phyloP scores from a whole-genome alignment of 2,329 filamentous ascomycete genomes.

The Tolypocladium pustulatum region DNA sequence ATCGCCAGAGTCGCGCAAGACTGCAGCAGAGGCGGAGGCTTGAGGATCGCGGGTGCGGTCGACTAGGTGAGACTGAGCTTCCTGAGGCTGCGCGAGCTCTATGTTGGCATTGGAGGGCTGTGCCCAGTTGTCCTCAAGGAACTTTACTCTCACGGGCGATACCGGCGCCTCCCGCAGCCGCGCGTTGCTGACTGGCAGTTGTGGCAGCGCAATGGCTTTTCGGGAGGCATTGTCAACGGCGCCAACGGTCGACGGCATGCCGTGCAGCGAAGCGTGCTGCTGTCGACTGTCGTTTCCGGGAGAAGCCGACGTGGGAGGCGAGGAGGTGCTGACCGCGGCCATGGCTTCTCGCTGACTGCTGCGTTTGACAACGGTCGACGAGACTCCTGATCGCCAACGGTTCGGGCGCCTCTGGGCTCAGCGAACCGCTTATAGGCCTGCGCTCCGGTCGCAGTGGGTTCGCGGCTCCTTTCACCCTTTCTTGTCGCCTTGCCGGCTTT shows the following conservation, averaged over 20 bases:
- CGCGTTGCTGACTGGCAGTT: constrained; percentile 17
- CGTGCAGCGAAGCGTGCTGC: constrained; percentile 7
- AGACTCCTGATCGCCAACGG: background rate
- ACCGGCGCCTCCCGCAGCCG: constrained; percentile 40
- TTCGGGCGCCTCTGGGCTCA: background rate
- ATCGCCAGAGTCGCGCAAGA: background rate
- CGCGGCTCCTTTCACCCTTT: background rate
- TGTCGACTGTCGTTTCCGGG: constrained; percentile 10
- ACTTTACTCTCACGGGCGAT: constrained; percentile 46
- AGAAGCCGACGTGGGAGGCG: constrained; percentile 19
- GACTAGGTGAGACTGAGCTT: constrained; percentile 13
- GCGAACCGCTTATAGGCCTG: background rate
- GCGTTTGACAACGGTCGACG: background rate
- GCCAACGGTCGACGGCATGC: constrained; percentile 3
- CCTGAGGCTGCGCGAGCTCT: constrained; percentile 25
- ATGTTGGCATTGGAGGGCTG: constrained; percentile 42
- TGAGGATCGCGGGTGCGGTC: background rate
- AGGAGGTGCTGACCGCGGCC: constrained; percentile 23
- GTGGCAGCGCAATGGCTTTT: constrained; percentile 26
- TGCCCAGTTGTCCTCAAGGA: constrained; percentile 41
- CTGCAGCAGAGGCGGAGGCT: background rate
- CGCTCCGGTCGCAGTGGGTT: background rate
- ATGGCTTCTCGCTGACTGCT: constrained; percentile 11
- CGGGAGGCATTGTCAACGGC: constrained; percentile 13
- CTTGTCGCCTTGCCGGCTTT: background rate